Evolutionary conservation across 2,329 filamentous ascomycete genomes (phyloP), one percentile per base, ranked within the genome.

Genomic region (Nemania bipapillata): DNA sequence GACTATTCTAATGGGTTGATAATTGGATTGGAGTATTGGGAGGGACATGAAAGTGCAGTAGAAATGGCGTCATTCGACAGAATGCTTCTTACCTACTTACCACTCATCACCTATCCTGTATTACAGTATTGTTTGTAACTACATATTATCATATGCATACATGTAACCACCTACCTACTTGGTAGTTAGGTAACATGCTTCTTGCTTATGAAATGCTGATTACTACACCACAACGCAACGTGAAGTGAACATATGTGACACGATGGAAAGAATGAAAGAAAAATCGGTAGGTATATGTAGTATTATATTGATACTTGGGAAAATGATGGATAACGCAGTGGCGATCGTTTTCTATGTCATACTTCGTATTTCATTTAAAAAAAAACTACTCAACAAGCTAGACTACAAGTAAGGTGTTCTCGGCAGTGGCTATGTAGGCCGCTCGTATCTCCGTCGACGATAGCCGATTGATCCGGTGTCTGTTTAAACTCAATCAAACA

Each of bases 11-110:
- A 35, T 35, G 5, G 24, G 12, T 45, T 45, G 11, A 15, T 32
- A 17, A 40, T 61, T 42, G 63, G 42, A 50, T 45, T 45, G 40
- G 40, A 30, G 55, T 26, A 37, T 55, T 32, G 22, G n/a, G 42
- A 53, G 5, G 45, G 17, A 30, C 40, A 55, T 40, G 32, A 60
- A n/a, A 20, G 35, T 52, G 45, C 32, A 22, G 35, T 45, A 30
- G 22, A 45, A 26, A 68, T 68, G 50, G 62, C 57, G 62, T 65
- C 66, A 68, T 68, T 20, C 50, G 12, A 53, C 2, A n/a, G n/a
- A n/a, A 42, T 8, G 40, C 15, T 11, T 40, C 24, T 17, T 28
- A 57, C 32, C 17, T 47, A 37, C 30, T 3, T 50, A 28, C 47
- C 22, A 50, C 47, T 11, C 3, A 32, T n/a, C n/a, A n/a, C n/a